A percentile compares a stretch with the other conserved stretches of the same genome.
Evolutionary conservation across 371 early-diverging fungal genomes (phyloP).

Genomic region (Mucor racemosus): DNA sequence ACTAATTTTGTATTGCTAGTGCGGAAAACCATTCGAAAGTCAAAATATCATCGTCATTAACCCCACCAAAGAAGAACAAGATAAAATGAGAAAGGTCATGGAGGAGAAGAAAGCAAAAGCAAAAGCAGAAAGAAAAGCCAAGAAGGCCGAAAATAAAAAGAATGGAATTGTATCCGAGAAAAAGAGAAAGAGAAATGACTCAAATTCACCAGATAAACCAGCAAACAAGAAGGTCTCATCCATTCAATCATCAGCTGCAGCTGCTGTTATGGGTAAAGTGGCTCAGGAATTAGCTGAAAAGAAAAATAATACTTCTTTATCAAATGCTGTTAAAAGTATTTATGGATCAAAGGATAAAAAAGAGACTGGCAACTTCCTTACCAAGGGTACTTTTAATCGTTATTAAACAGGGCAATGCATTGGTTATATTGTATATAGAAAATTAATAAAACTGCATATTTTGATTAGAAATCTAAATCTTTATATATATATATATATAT

Average conservation of each 20-base stretch:
- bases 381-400: conserved; percentile 74
- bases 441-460: no score
- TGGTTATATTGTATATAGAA: neutral
- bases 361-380: conserved; percentile 62
- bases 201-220: conserved; percentile 11
- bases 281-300: conserved; percentile 60
- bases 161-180: conserved; percentile 19
- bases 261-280: conserved; percentile 60
- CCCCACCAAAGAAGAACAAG: conserved; percentile 68
- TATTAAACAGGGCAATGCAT: conserved; percentile 33
- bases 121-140: conserved; percentile 64
- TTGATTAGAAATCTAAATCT: no score
- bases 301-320: conserved; percentile 38
- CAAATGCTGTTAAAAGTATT: conserved; percentile 63
- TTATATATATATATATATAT: no score
- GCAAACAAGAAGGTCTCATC: conserved; percentile 23
- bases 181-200: conserved; percentile 36
- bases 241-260: conserved; percentile 46
- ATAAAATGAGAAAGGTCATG: conserved; percentile 57
- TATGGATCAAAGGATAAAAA: conserved; percentile 50
- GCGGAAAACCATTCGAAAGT: conserved; percentile 65
- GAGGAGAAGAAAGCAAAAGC: conserved; percentile 61
- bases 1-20: conserved; percentile 44
- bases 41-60: conserved; percentile 80
- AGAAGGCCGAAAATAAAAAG: conserved; percentile 41